phyloP scores from a whole-genome alignment of 2,329 filamentous ascomycete genomes.

The Talaromyces sp. region DNA sequence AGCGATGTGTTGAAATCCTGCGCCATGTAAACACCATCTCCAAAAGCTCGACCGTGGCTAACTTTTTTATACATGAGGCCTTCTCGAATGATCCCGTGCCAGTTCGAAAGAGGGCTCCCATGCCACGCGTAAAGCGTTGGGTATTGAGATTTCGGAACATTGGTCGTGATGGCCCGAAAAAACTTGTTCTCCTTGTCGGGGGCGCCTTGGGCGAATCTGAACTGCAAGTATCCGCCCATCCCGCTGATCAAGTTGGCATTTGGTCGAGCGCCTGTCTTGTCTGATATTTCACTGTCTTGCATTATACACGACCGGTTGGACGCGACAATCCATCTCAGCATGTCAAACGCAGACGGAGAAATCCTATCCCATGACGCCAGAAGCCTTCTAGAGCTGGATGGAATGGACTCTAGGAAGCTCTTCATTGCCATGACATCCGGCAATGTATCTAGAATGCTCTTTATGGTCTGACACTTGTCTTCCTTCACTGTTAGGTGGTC shows the following conservation, averaged over 20 bases:
- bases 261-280: conserved; percentile 1
- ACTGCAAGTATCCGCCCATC: conserved; percentile 68
- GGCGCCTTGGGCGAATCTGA: conserved; percentile 80
- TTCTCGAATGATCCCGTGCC: conserved; percentile 83
- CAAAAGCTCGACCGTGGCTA: conserved; percentile 63
- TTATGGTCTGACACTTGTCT: conserved; percentile 26
- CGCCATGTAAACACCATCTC: conserved; percentile 79
- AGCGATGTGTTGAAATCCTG: conserved; percentile 52
- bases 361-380: conserved; percentile 56
- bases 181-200: conserved; percentile 82
- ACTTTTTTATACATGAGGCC: conserved; percentile 67
- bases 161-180: conserved; percentile 51
- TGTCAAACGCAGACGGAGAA: conserved; percentile 58
- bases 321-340: conserved; percentile 82
- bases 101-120: conserved; percentile 69
- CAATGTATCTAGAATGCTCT: conserved; percentile 33
- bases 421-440: conserved; percentile 37
- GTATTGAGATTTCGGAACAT: conserved; percentile 37
- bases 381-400: conserved; percentile 10
- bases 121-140: conserved; percentile 85
- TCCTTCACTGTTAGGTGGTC: conserved; percentile 25
- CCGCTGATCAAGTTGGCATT: conserved; percentile 54
- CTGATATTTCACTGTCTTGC: conserved; percentile 54
- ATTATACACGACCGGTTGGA: conserved; percentile 85
- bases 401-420: conserved; percentile 33